These are phyloP conservation scores for Blastobotrys chiropterorum DNA, from an alignment of 805 yeast genomes.

Conservation along the genomic window DNA sequence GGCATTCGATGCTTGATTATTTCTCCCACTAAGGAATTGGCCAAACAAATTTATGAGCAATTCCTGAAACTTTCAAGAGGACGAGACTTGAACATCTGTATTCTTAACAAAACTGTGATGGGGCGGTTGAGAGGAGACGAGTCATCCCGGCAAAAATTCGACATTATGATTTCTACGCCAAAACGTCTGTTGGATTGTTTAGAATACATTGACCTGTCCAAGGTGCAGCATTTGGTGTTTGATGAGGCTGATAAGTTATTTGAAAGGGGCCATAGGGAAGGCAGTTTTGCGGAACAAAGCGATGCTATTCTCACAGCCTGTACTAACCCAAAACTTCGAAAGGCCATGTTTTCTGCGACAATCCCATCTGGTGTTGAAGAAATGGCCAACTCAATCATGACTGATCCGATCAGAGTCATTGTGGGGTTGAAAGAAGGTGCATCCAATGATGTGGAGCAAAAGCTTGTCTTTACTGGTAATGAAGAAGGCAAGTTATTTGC, in stretches of 20 bases:
- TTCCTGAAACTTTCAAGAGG: constrained; percentile 52
- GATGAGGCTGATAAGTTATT: constrained; percentile 96
- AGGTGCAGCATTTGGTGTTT: constrained; percentile 69
- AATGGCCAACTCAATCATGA: constrained; percentile 78
- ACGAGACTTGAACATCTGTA: constrained; percentile 50
- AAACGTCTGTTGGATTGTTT: constrained; percentile 77
- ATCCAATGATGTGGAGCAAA: constrained; percentile 72
- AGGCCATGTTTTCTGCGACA: constrained; percentile 90
- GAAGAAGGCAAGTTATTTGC: constrained; percentile 95
- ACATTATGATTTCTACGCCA: constrained; percentile 83
- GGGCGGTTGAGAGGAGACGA: constrained; percentile 55
- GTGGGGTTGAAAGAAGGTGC: constrained; percentile 96
- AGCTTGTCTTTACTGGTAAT: constrained; percentile 77
- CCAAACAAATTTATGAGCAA: constrained; percentile 74
- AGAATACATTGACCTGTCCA: constrained; percentile 52
- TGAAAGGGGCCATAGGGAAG: constrained; percentile 43
- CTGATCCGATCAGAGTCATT: constrained; percentile 75
- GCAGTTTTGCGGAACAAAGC: constrained; percentile 72
- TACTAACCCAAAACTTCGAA: constrained; percentile 41
- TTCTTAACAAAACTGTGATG: constrained; percentile 66
- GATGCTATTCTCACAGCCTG: constrained; percentile 71
- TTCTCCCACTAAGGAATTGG: constrained; percentile 93
- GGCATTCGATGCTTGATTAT: constrained; percentile 73
- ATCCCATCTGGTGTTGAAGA: constrained; percentile 91
- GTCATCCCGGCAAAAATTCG: constrained; percentile 58